Conservation (phyloP, 2,329 filamentous ascomycete genomes). For the Talaromyces sp. region DNA sequence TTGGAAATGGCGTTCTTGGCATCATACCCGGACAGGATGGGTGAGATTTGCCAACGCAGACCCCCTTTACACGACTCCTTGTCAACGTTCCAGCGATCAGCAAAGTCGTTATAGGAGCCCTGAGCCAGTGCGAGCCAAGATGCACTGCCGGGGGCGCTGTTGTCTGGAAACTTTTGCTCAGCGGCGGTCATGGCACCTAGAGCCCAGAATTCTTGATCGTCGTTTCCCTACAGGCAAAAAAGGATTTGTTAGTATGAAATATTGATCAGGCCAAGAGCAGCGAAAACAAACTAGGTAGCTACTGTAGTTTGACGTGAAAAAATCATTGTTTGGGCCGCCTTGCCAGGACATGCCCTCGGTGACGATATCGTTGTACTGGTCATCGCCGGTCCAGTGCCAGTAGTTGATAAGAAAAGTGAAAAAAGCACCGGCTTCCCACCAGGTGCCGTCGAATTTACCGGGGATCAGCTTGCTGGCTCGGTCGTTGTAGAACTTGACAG, state of each 20-base stretch:
- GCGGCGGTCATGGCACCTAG: conserved; percentile 71
- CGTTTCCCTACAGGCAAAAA: conserved; percentile 30
- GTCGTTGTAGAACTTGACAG: conserved; percentile 35
- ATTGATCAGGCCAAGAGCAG: conserved; percentile 15
- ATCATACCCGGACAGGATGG: conserved; percentile 61
- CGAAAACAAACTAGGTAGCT: conserved; percentile 23
- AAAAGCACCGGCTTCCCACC: conserved; percentile 69
- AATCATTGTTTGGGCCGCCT: conserved; percentile 65
- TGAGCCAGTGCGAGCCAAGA: conserved; percentile 76
- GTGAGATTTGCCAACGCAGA: conserved; percentile 75
- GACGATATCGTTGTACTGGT: conserved; percentile 64
- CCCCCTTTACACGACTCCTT: conserved; percentile 62
- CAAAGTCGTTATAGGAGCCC: conserved; percentile 76
- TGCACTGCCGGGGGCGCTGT: conserved; percentile 56
- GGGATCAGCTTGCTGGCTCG: conserved; percentile 37
- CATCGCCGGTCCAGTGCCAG: conserved; percentile 73
- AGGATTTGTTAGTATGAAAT: not conserved
- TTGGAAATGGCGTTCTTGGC: conserved; percentile 54
- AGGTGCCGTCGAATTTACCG: conserved; percentile 44
- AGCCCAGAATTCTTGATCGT: conserved; percentile 69
- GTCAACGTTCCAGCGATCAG: conserved; percentile 61
- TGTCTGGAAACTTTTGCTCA: conserved; percentile 67
- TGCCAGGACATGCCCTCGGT: conserved; percentile 66
- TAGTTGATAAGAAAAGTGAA: conserved; percentile 67
- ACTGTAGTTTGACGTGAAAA: conserved; percentile 58